Conservation (phyloP, 495 filamentous ascomycete genomes). For the Trichoderma reesei region DNA sequence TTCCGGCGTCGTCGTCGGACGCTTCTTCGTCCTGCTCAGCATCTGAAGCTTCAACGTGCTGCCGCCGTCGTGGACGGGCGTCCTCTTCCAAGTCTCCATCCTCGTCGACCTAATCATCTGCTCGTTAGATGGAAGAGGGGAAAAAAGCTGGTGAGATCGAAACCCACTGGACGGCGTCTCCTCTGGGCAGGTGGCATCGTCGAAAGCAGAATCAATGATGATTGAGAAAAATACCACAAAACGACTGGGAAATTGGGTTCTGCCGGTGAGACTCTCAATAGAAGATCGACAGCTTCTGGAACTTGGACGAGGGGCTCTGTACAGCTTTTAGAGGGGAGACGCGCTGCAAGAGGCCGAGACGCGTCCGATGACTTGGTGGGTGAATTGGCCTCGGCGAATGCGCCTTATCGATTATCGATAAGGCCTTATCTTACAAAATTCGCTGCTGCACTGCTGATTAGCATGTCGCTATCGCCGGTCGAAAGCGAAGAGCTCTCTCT, state of each 20-base stretch:
- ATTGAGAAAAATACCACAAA: not conserved
- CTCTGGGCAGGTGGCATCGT: slow-evolving; percentile 20
- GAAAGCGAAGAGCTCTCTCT: not conserved
- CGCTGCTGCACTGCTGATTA: not conserved
- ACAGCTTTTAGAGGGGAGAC: not conserved
- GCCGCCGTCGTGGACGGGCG: slow-evolving; percentile 11
- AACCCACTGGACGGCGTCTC: slow-evolving; percentile 14
- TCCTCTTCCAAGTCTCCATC: slow-evolving; percentile 21
- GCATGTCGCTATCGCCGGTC: no score
- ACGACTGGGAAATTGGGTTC: not conserved
- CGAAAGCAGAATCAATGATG: not conserved
- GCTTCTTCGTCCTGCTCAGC: slow-evolving; percentile 8
- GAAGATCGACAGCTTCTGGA: not conserved
- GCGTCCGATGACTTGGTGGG: not conserved
- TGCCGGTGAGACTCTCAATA: not conserved
- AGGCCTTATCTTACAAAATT: not conserved
- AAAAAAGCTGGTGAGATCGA: not conserved
- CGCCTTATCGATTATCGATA: not conserved
- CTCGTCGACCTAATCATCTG: slow-evolving; percentile 1
- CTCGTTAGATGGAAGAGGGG: slow-evolving; percentile 12
- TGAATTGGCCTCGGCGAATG: not conserved
- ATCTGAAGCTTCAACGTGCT: slow-evolving; percentile 11
- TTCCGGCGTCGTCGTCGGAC: slow-evolving; percentile 31
- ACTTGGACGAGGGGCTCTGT: not conserved
- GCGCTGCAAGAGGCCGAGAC: not conserved